Base-by-base conservation (phyloP, 2,329 filamentous ascomycete species). In the Karstenula rhodostoma region DNA sequence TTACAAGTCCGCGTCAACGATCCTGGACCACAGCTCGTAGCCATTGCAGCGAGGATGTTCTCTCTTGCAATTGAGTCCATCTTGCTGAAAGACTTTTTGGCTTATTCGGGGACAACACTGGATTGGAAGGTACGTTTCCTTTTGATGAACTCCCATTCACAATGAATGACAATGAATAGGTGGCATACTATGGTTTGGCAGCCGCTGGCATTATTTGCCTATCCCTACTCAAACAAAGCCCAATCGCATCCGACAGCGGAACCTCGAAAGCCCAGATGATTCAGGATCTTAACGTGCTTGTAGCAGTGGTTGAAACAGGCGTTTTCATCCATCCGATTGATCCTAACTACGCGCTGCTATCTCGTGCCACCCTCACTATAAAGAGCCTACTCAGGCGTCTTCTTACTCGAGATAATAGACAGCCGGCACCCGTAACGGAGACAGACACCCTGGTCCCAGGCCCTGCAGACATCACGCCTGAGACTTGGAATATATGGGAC, bases 161-260 rank as follows among this genome's bases (percentile, higher is more conserved):
- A 33, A 27, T 40, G 13, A 44, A 15, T 55, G 43, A 55, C 52
- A 13, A 13, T 4, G n/a, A 55, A 1, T 22, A 56, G 53, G 44
- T 56, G 15, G 55, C 55, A 2, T 71, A 72, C 46, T 78, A 76
- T 53, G 75, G 75, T 9, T 61, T 78, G 1, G 67, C 76, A n/a
- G 75, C 76, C 4, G 74, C 75, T 9, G 76, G 76, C 0, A 71
- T 77, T 19, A 66, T 77, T 12, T 69, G 67, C 22, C 64, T 77
- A 23, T 67, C 70, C 1, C 53, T 75, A 4, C 59, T 77, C 3
- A 56, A 47, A 15, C 43, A 56, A n/a, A 48, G 15, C 17, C 53
- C 32, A 15, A n/a, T 48, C 35, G 12, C 22, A 27, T 27, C 8
- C 23, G 29, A 56, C 12, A 43, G 23, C 19, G 53, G 42, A 25